Base-by-base conservation (phyloP, 371 early-diverging fungal species). In the Phascolomyces articulosus region DNA sequence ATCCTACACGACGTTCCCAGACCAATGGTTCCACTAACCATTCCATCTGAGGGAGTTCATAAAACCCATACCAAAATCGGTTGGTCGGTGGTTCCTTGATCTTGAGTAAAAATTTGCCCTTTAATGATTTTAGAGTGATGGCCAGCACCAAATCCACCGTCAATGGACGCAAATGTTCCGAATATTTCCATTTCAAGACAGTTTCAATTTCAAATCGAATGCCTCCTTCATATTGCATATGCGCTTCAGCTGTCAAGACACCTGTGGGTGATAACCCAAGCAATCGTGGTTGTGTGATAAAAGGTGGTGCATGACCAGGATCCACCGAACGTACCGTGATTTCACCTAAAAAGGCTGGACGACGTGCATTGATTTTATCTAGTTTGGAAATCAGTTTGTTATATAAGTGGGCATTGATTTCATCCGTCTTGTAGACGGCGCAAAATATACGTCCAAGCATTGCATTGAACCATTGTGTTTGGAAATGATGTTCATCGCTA, bases 381-480 rank as follows among this genome's bases (percentile, higher is more conserved):
- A 87, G 73, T 67, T 92, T 90, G 40, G 79, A 79, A 4, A 78
- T 74, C 20, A 93, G 77, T 66, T 93, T 93, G 54, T 84, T 79
- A 48, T 87, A 87, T 38, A 92, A 77, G 29, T 84, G 74, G 11
- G 81, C 74, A 51, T 85, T 82, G 48, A 89, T 72, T 53, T 72
- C 75, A 20, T 90, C 80, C 0, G 93, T 91, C 65, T 85, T 85
- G 72, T 91, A 90, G 0, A 90, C 77, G 11, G 84, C 86, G 31
- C 92, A 72, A 58, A 93, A 93, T 10, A 91, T 71, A 6, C 97
- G 85, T 1, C 97, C 96, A 13, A 95, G 71, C 13, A 96, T 80
- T 0, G 94, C 95, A 73, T 96, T 96, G 57, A 96, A 84, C 97
- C 97, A 96, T 55, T 91, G 90, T 20, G 86, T 87, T 47, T 87